These are phyloP conservation scores for Piromyces finnis DNA, from an alignment of 192 early-diverging fungal genomes.

Conservation along the genomic window DNA sequence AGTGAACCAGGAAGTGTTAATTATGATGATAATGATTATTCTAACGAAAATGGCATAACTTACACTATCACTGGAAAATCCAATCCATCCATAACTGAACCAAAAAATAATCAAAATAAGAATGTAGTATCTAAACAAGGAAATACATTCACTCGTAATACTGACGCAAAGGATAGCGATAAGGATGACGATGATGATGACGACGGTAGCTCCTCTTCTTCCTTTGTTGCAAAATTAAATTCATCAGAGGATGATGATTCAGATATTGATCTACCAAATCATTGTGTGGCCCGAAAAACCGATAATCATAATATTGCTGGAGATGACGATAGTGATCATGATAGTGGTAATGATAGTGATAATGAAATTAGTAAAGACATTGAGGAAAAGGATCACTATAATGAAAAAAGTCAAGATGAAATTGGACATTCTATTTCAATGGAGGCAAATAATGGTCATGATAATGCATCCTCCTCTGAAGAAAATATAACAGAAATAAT, in stretches of 20 bases:
- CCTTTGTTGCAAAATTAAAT: no score
- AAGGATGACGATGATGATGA: neutral
- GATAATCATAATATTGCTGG: neutral
- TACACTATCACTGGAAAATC: no score
- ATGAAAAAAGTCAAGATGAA: neutral
- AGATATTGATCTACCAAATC: neutral
- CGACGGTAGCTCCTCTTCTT: no score
- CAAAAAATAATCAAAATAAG: no score
- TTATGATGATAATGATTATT: no score
- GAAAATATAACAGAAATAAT: no score
- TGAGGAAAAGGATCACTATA: neutral
- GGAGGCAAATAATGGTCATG: neutral
- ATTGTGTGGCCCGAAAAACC: neutral
- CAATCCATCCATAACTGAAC: no score
- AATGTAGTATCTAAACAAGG: no score
- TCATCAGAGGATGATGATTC: neutral
- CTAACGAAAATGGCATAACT: no score
- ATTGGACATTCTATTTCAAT: no score
- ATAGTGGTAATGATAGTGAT: neutral
- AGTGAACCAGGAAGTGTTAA: no score
- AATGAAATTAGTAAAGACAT: neutral
- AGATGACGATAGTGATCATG: neutral
- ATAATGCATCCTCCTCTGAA: neutral
- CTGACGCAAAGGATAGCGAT: neutral
- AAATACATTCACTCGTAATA: no score